Base-by-base conservation (phyloP, 2,329 filamentous ascomycete species). In the Curvularia sp. region DNA sequence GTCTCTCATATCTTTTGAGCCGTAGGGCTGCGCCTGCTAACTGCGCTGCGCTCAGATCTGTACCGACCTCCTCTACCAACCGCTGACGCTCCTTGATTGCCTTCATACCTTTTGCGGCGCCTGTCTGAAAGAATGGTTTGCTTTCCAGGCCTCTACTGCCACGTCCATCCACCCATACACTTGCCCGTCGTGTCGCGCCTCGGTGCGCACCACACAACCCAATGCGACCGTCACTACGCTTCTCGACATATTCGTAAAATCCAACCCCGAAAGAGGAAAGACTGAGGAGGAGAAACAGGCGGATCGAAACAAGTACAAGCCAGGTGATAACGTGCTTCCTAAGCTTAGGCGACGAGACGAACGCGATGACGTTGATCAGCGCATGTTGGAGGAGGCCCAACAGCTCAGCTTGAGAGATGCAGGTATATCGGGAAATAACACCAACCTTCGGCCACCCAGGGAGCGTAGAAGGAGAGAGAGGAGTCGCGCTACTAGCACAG, bases 61-160 rank as follows among this genome's bases (percentile, higher is more conserved):
- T 83, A 96, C 94, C 69, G 95, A 98, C 78, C 86, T 97, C 65
- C 88, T 97, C 63, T 96, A 92, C 79, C 91, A 96, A 77, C 93
- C 93, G 33, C 85, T 96, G 64, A 96, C 93, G 28, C 87, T 96
- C 49, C 90, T 97, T 77, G 92, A 97, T 81, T 97, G 93, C 75
- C 86, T 97, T 44, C 93, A 97, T 79, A 97, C 94, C 46, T 99
- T 96, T 78, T 99, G 95, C 81, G 95, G 93, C 64, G 90, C 91
- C 39, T 99, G 95, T 75, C 78, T 98, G 58, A 97, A 96, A 77
- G 92, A 96, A 81, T 99, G 95, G 95, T 99, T 98, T 75, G 82
- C 83, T 63, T 95, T 88, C 78, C 92, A 97, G 76, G 88, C 88
- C 38, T 81, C 83, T 30, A 82, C 83, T 13, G 85, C 84, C 43